Evolutionary conservation across 371 early-diverging fungal genomes (phyloP).

Genomic region (Cokeromyces recurvatus): DNA sequence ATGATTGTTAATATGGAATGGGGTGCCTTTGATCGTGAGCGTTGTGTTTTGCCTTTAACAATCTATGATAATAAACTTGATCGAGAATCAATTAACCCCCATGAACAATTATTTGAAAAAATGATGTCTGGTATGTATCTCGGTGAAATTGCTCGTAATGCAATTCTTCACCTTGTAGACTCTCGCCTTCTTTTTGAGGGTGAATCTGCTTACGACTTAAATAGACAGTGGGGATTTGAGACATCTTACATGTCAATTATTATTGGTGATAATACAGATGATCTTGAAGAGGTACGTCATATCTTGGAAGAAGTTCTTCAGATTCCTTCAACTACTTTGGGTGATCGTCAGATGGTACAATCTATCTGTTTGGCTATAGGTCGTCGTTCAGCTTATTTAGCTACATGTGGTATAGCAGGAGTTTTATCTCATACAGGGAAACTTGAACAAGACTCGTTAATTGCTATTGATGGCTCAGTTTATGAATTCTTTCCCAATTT

Average conservation of each 20-base stretch:
- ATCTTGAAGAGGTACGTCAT: constrained; percentile 60
- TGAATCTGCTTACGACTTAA: constrained; percentile 55
- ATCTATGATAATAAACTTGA: constrained; percentile 63
- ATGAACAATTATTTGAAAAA: constrained; percentile 70
- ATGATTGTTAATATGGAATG: constrained; percentile 65
- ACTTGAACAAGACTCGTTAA: constrained; percentile 45
- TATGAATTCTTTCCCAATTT: constrained; percentile 89
- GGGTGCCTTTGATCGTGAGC: constrained; percentile 68
- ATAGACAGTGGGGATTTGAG: constrained; percentile 74
- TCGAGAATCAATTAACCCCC: constrained; percentile 53
- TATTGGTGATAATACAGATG: constrained; percentile 66
- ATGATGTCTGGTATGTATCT: constrained; percentile 80
- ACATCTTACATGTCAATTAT: constrained; percentile 89
- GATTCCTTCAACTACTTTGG: constrained; percentile 62
- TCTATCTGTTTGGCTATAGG: constrained; percentile 76
- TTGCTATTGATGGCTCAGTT: constrained; percentile 82
- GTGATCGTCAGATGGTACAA: constrained; percentile 79
- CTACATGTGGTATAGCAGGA: constrained; percentile 62
- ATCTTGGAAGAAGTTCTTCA: constrained; percentile 72
- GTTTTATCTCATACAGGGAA: constrained; percentile 50
- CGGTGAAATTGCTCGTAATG: constrained; percentile 70
- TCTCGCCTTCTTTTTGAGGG: constrained; percentile 43
- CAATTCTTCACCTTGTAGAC: constrained; percentile 61
- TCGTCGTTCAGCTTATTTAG: constrained; percentile 79
- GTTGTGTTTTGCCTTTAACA: constrained; percentile 59